Percentiles rank a stretch among this genome's conserved stretches.
Evolutionary conservation across 805 yeast species (phyloP).

Genomic region (Maudiozyma pseudohumilis): DNA sequence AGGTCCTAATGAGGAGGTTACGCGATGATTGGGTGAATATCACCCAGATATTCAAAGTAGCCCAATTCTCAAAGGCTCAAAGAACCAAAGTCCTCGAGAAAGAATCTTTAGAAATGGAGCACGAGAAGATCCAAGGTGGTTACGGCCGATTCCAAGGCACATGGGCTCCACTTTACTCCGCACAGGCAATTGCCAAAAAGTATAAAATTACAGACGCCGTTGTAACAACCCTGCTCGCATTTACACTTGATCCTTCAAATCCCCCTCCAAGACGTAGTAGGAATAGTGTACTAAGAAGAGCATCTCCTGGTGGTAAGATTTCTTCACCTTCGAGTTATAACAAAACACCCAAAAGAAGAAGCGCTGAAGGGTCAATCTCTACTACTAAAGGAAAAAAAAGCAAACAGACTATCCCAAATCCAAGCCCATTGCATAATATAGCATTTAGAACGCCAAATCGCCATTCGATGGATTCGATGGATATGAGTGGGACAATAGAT

Average conservation of each 20-base stretch:
- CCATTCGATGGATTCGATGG: slow-evolving; percentile 3
- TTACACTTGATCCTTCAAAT: slow-evolving; percentile 38
- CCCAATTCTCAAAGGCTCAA: slow-evolving; percentile 68
- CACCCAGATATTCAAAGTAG: slow-evolving; percentile 71
- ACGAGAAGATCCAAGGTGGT: slow-evolving; percentile 78
- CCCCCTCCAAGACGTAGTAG: slow-evolving; percentile 36
- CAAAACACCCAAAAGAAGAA: slow-evolving; percentile 26
- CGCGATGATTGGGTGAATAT: slow-evolving; percentile 91
- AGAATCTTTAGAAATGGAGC: slow-evolving; percentile 61
- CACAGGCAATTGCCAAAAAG: slow-evolving; percentile 44
- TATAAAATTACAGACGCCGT: slow-evolving; percentile 43
- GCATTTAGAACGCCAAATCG: slow-evolving; percentile 29
- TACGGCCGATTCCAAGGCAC: slow-evolving; percentile 81
- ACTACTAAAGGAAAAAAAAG: slow-evolving; percentile 8
- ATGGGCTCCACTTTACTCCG: slow-evolving; percentile 68
- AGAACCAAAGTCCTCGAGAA: slow-evolving; percentile 67
- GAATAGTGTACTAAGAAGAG: slow-evolving; percentile 24
- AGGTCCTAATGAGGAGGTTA: slow-evolving; percentile 68
- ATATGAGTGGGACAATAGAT: too few species aligned
- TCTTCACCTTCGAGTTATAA: slow-evolving; percentile 29
- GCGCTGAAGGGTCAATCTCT: slow-evolving; percentile 4
- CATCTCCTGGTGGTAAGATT: slow-evolving; percentile 25
- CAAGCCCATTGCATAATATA: slow-evolving; percentile 27
- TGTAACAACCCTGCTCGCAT: slow-evolving; percentile 42
- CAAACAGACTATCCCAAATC: slow-evolving; percentile 11